Percentiles rank a stretch among this genome's conserved stretches.
phyloP scores from a whole-genome alignment of 345 rosid genomes.

The Populus davidiana region DNA sequence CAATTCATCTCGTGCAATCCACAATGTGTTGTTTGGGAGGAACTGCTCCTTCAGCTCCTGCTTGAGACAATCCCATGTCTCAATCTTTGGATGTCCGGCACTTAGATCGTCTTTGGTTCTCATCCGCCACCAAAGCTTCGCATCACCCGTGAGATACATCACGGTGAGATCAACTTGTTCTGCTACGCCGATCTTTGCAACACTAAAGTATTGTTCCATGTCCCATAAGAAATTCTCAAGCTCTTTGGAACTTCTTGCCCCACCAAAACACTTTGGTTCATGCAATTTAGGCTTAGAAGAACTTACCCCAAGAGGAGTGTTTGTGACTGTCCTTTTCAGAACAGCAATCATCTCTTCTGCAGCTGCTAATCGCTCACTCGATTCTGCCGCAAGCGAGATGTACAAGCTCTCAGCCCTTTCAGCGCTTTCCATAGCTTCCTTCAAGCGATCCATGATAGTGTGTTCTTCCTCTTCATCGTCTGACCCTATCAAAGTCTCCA shows the following conservation, averaged over 20 bases:
- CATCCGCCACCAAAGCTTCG: background rate
- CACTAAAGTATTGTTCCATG: background rate
- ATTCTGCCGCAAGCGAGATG: too few relatives aligned
- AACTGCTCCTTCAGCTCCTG: background rate
- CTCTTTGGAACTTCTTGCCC: background rate
- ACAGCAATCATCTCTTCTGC: background rate
- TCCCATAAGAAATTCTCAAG: background rate
- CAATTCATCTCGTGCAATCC: background rate
- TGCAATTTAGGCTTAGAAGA: background rate
- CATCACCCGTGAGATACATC: background rate
- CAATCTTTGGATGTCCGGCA: background rate
- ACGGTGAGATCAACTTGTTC: too few relatives aligned
- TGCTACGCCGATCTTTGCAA: rapidly evolving
- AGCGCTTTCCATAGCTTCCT: too few relatives aligned
- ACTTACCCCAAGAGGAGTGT: too few relatives aligned
- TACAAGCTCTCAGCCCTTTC: background rate
- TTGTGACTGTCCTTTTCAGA: too few relatives aligned
- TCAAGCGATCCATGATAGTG: too few relatives aligned
- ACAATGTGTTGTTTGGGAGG: rapidly evolving
- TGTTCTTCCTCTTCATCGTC: background rate
- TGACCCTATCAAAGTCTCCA: too few relatives aligned
- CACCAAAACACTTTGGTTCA: too few relatives aligned
- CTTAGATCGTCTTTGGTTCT: background rate
- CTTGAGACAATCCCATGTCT: background rate
- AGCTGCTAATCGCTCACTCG: rapidly evolving